phyloP scores from a whole-genome alignment of 805 yeast species.

The Zygoascus biomembranicola region DNA sequence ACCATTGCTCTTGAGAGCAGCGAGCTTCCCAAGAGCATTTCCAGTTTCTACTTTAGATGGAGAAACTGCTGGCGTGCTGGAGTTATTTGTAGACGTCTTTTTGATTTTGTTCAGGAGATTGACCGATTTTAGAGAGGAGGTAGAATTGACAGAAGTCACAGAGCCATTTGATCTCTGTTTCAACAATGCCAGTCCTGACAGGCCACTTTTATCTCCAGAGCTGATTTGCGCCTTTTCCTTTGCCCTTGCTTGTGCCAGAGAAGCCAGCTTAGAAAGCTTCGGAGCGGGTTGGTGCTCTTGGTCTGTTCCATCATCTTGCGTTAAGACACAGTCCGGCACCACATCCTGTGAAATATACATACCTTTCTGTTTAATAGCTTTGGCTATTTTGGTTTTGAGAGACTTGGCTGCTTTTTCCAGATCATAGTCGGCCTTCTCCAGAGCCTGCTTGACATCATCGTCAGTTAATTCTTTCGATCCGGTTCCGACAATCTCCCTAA shows the following conservation, averaged over 20 bases:
- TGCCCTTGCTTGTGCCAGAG: constrained; percentile 7
- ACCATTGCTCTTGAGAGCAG: not conserved
- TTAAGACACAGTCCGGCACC: not conserved
- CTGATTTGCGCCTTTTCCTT: not conserved
- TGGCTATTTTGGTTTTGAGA: constrained; percentile 26
- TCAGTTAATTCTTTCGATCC: constrained; percentile 36
- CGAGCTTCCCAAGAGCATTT: not conserved
- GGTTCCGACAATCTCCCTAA: constrained; percentile 20
- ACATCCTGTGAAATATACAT: constrained; percentile 1
- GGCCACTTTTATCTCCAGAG: not conserved
- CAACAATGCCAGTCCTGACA: not conserved
- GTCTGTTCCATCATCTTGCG: not conserved
- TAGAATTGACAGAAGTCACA: not conserved
- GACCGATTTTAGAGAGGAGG: constrained; percentile 3
- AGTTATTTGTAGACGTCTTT: not conserved
- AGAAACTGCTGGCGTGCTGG: not conserved
- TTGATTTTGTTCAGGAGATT: constrained; percentile 4
- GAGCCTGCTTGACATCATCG: constrained; percentile 44
- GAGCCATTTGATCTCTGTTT: not conserved
- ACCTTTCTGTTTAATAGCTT: constrained; percentile 11
- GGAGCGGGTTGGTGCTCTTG: not conserved
- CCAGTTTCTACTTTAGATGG: not conserved
- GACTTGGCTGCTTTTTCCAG: constrained; percentile 44
- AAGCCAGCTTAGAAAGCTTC: constrained; percentile 4
- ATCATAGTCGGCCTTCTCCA: constrained; percentile 53